A percentile compares a stretch with the other conserved stretches of the same genome.
phyloP scores from a whole-genome alignment of 176 grass and related monocot species.

The Cymbopogon citratus region DNA sequence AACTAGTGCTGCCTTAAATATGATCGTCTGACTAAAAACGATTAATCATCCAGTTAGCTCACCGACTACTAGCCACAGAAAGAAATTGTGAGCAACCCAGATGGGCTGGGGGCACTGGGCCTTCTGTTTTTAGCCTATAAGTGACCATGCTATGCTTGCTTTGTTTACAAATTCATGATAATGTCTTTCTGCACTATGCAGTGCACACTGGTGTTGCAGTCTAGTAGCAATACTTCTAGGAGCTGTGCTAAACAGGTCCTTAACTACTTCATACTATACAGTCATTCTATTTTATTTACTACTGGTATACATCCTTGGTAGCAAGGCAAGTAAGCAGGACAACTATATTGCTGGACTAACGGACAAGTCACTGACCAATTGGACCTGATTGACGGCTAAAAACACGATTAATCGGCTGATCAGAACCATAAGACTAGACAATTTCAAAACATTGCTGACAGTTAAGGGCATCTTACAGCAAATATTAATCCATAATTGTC shows the following conservation, averaged over 20 bases:
- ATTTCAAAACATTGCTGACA: background rate
- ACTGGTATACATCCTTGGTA: background rate
- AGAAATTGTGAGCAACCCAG: background rate
- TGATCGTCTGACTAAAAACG: background rate
- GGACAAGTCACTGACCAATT: background rate
- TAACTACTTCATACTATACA: background rate
- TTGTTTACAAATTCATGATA: background rate
- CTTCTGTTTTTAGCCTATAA: background rate
- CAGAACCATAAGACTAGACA: background rate
- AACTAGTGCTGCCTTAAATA: background rate
- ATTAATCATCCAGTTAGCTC: background rate
- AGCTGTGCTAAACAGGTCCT: background rate
- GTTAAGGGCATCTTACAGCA: constrained; percentile 9
- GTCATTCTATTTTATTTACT: background rate
- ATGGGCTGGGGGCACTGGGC: background rate
- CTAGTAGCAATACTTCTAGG: background rate
- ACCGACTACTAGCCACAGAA: background rate
- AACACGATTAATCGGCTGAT: background rate
- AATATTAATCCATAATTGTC: background rate
- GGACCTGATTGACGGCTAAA: background rate
- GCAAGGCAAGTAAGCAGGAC: background rate
- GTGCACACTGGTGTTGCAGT: background rate
- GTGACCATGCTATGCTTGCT: background rate
- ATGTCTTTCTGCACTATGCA: background rate
- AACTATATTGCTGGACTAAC: background rate